Evolutionary conservation across 2,329 filamentous ascomycete genomes (phyloP).

Genomic region (Fusarium torulosum): DNA sequence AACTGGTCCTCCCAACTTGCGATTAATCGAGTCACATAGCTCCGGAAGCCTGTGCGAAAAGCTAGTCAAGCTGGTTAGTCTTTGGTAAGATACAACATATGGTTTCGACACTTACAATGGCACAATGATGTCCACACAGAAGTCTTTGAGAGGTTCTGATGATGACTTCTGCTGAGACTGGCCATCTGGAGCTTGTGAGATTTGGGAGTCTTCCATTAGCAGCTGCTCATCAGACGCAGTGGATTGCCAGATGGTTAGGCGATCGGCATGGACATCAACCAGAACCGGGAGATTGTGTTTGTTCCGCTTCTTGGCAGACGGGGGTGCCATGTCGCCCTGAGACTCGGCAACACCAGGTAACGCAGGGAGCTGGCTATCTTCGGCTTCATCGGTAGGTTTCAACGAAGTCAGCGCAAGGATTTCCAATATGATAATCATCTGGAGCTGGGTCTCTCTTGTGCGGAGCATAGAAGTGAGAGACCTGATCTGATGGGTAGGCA

Average conservation of each 20-base stretch:
- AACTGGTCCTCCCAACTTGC: constrained; percentile 80
- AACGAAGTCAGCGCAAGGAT: constrained; percentile 76
- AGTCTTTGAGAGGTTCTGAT: constrained; percentile 77
- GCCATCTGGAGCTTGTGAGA: constrained; percentile 50
- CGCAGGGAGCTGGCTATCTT: constrained; percentile 62
- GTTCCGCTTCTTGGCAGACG: constrained; percentile 65
- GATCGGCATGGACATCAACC: constrained; percentile 80
- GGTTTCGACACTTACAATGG: constrained; percentile 72
- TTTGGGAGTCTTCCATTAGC: constrained; percentile 63
- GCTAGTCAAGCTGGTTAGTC: constrained; percentile 63
- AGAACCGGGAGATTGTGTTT: constrained; percentile 74
- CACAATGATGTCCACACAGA: constrained; percentile 83
- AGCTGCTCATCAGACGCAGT: constrained; percentile 72
- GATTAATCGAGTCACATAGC: constrained; percentile 76
- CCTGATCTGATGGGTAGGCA: constrained; percentile 67
- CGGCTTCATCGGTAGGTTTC: constrained; percentile 55
- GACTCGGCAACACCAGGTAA: constrained; percentile 55
- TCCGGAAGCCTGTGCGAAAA: constrained; percentile 82
- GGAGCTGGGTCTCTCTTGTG: constrained; percentile 81
- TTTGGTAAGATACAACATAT: not conserved
- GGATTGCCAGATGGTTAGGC: constrained; percentile 86
- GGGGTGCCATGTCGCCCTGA: constrained; percentile 47
- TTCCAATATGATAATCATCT: constrained; percentile 84
- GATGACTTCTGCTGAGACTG: constrained; percentile 57
- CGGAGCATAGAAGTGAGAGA: constrained; percentile 74